A percentile compares a stretch with the other conserved stretches of the same genome.
phyloP scores from a whole-genome alignment of 1,139 yeast genomes.

The Geotrichum klebahnii region DNA sequence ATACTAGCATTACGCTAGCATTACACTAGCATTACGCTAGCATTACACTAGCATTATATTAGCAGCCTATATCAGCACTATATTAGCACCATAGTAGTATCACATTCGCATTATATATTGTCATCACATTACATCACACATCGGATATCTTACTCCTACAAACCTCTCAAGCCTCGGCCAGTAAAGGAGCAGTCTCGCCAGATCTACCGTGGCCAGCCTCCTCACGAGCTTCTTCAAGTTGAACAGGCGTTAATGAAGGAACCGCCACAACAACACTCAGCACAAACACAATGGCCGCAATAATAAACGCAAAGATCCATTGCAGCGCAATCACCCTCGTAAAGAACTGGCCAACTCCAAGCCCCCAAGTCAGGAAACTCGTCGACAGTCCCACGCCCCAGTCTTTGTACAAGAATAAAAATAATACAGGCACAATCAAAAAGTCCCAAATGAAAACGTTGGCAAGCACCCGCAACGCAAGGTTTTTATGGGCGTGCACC shows the following conservation, averaged over 20 bases:
- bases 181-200: background rate
- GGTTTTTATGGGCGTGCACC: constrained; percentile 39
- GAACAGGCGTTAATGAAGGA: background rate
- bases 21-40: too few species aligned
- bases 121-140: too few species aligned
- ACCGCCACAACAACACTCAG: constrained; percentile 43
- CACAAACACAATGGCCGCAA: constrained; percentile 54
- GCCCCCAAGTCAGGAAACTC: constrained; percentile 55
- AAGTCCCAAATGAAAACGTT: constrained; percentile 76
- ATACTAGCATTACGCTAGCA: too few species aligned
- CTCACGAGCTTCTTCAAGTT: background rate
- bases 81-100: too few species aligned
- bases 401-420: constrained; percentile 59
- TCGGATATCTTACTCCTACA: too few species aligned
- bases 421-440: constrained; percentile 57
- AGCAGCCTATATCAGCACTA: too few species aligned
- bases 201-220: background rate
- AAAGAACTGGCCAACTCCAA: constrained; percentile 66
- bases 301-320: constrained; percentile 76
- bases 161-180: background rate
- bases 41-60: too few species aligned
- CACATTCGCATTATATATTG: too few species aligned
- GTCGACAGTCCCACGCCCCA: constrained; percentile 65
- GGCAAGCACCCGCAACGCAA: constrained; percentile 64
- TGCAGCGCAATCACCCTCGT: constrained; percentile 69